A percentile compares a stretch with the other conserved stretches of the same genome.
These are phyloP conservation scores for Kluyveromyces aestuarii DNA, from an alignment of 805 yeast species.

Conservation along the genomic window DNA sequence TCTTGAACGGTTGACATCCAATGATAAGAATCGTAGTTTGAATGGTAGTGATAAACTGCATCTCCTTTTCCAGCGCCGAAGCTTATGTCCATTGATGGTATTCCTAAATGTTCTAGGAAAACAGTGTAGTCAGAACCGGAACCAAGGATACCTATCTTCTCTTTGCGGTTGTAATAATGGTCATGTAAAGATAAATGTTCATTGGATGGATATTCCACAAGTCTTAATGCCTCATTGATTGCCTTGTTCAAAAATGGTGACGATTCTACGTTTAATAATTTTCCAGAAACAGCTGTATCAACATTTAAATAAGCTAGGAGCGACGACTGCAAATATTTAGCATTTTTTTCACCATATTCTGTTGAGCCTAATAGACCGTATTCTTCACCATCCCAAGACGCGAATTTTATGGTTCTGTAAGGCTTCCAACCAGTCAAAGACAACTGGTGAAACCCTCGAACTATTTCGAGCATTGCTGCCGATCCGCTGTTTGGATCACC, in stretches of 20 bases:
- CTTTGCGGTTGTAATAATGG: constrained; percentile 23
- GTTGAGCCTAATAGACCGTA: constrained; percentile 68
- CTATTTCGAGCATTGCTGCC: constrained; percentile 54
- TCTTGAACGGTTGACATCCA: constrained; percentile 64
- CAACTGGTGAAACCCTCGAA: constrained; percentile 48
- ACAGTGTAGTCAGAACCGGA: constrained; percentile 66
- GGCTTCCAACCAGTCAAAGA: constrained; percentile 56
- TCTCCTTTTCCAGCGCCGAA: constrained; percentile 38
- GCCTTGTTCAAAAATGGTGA: constrained; percentile 51
- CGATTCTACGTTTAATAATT: constrained; percentile 37
- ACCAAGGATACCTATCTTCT: constrained; percentile 42
- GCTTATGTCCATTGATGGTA: constrained; percentile 52
- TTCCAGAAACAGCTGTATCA: constrained; percentile 57
- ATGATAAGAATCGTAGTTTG: constrained; percentile 60
- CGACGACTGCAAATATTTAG: constrained; percentile 36
- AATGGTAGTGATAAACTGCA: constrained; percentile 66
- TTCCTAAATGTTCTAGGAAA: constrained; percentile 50
- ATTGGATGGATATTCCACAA: constrained; percentile 38
- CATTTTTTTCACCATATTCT: constrained; percentile 62
- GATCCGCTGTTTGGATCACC: constrained; percentile 74
- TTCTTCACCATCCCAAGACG: constrained; percentile 84
- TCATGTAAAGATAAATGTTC: constrained; percentile 23
- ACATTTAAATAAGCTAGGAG: constrained; percentile 62
- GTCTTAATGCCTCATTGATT: constrained; percentile 36
- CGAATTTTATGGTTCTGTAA: constrained; percentile 51